A percentile compares a stretch with the other conserved stretches of the same genome.
Conservation (phyloP, 805 yeast genomes). For the Grigorovia yakushimaensis region DNA sequence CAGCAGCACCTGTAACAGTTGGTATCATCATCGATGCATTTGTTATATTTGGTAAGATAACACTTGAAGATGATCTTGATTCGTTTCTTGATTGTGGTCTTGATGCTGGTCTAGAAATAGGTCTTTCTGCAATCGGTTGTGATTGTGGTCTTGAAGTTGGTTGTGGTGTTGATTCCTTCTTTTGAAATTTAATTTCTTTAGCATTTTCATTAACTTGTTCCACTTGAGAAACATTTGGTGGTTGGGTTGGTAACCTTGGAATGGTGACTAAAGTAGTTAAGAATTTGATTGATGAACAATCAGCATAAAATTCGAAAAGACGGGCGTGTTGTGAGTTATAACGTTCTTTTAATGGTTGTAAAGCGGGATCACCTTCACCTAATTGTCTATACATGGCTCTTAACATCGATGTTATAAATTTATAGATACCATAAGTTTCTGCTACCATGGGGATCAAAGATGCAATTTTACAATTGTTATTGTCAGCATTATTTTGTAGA, state of each 20-base stretch:
- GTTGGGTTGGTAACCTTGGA: slow-evolving; percentile 30
- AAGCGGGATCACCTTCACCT: slow-evolving; percentile 57
- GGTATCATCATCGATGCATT: slow-evolving; percentile 8
- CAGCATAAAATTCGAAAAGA: slow-evolving; percentile 77
- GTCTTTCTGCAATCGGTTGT: neutral
- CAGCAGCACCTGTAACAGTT: slow-evolving; percentile 12
- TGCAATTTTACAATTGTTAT: slow-evolving; percentile 67
- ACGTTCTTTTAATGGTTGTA: slow-evolving; percentile 62
- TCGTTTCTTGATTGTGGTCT: neutral
- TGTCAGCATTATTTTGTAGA: slow-evolving; percentile 41
- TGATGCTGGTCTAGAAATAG: neutral
- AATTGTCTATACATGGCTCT: slow-evolving; percentile 72
- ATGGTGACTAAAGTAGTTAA: slow-evolving; percentile 60
- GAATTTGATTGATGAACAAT: slow-evolving; percentile 75
- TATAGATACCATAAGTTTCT: slow-evolving; percentile 87
- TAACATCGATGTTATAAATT: slow-evolving; percentile 81
- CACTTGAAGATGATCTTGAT: neutral
- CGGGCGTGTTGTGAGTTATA: slow-evolving; percentile 60
- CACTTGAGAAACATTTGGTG: slow-evolving; percentile 26
- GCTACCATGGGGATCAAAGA: slow-evolving; percentile 84
- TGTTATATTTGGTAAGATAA: slow-evolving; percentile 5
- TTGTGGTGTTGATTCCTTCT: slow-evolving; percentile 1
- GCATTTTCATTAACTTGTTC: slow-evolving; percentile 16
- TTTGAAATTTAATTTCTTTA: slow-evolving; percentile 11
- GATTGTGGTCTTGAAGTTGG: neutral